phyloP scores from a whole-genome alignment of 2,329 filamentous ascomycete genomes.

The Emergomyces orientalis region DNA sequence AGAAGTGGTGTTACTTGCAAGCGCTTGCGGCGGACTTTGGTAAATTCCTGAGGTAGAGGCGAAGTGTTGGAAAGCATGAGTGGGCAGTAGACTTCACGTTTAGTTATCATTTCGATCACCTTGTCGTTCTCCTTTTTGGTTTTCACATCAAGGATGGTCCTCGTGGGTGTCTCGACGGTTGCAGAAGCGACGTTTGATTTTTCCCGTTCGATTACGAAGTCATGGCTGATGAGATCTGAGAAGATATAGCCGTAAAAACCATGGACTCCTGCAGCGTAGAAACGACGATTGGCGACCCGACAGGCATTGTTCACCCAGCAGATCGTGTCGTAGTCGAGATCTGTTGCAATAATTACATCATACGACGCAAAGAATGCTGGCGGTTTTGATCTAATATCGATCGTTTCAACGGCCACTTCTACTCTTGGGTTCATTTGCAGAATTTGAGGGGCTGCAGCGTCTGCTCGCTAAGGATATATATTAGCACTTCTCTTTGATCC shows the following conservation, averaged over 20 bases:
- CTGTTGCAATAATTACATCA: conserved; percentile 82
- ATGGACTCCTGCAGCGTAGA: conserved; percentile 81
- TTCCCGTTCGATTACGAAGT: conserved; percentile 79
- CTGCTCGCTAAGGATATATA: conserved; percentile 52
- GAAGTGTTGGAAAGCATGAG: conserved; percentile 78
- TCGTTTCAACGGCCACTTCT: conserved; percentile 59
- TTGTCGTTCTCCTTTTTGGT: conserved; percentile 63
- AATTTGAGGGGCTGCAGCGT: conserved; percentile 67
- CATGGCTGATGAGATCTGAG: conserved; percentile 80
- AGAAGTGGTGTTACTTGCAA: conserved; percentile 72
- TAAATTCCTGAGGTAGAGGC: conserved; percentile 60
- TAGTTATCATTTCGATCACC: conserved; percentile 75
- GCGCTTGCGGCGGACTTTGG: conserved; percentile 57
- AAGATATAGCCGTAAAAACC: conserved; percentile 95
- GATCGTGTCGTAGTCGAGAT: conserved; percentile 66
- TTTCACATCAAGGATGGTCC: conserved; percentile 62
- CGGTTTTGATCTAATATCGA: conserved; percentile 57
- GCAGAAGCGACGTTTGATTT: conserved; percentile 60
- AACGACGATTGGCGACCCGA: conserved; percentile 65
- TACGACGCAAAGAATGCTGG: conserved; percentile 69
- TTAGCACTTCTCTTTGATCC: background rate
- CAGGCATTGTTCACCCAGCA: conserved; percentile 78
- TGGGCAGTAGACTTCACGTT: conserved; percentile 82
- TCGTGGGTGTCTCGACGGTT: conserved; percentile 65
- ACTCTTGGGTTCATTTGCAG: conserved; percentile 87